phyloP scores from a whole-genome alignment of 208 protist species.

The Leishmania turanica region DNA sequence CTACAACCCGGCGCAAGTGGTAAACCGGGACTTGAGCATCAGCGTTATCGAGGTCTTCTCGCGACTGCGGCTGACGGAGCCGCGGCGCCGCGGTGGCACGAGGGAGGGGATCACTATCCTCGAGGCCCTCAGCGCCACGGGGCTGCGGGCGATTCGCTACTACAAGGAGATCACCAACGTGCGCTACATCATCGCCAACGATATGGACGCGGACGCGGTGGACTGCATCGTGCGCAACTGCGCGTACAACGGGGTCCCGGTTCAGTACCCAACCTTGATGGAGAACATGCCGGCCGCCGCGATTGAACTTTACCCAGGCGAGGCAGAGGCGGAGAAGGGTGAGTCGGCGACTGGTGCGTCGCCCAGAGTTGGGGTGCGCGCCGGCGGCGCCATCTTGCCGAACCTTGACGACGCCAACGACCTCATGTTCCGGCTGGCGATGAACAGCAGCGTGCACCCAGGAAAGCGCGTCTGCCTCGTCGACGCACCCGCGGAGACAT shows the following conservation, averaged over 20 bases:
- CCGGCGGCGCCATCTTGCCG: conserved; percentile 81
- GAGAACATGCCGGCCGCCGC: conserved; percentile 80
- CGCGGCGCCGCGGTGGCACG: conserved; percentile 61
- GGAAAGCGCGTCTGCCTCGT: conserved; percentile 53
- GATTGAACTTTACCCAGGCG: conserved; percentile 32
- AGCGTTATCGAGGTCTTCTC: conserved; percentile 92
- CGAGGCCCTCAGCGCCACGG: conserved; percentile 98
- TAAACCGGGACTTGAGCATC: conserved; percentile 98
- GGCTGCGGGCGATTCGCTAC: conserved; percentile 98
- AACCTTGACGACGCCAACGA: conserved; percentile 94
- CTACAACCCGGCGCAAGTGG: conserved; percentile 98
- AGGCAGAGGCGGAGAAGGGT: background rate
- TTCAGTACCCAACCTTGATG: conserved; percentile 47
- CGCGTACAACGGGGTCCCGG: conserved; percentile 92
- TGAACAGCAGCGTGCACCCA: conserved; percentile 53
- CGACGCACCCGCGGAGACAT: background rate
- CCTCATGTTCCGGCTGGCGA: conserved; percentile 87
- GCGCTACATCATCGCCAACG: conserved; percentile 98
- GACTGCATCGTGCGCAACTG: conserved; percentile 96
- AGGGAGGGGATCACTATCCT: conserved; percentile 93
- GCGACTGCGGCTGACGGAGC: conserved; percentile 46
- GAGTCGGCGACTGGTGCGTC: background rate
- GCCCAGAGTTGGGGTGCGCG: conserved; percentile 24
- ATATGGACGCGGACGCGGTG: conserved; percentile 96
- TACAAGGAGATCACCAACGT: conserved; percentile 96